A percentile compares a stretch with the other conserved stretches of the same genome.
These are phyloP conservation scores for Cerrena zonata DNA, from an alignment of 1,284 basidiomycete genomes.

Conservation along the genomic window DNA sequence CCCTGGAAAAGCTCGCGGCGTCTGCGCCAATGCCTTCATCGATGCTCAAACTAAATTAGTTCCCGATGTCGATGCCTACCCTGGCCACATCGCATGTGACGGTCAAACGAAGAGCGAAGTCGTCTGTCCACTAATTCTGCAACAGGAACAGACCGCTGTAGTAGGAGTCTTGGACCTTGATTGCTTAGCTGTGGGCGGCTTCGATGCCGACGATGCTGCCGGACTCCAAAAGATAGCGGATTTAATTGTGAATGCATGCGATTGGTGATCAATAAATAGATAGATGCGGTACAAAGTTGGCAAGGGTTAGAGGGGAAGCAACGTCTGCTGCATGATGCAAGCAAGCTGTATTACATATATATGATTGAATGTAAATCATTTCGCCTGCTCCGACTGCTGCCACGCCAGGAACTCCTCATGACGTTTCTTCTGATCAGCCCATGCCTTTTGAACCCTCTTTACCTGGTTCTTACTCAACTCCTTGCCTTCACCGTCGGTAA, in stretches of 20 bases:
- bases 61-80: conserved; percentile 69
- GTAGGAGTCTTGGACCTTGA: conserved; percentile 84
- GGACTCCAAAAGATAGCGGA: conserved; percentile 69
- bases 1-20: conserved; percentile 58
- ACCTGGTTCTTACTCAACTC: conserved; percentile 78
- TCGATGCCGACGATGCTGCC: conserved; percentile 65
- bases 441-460: conserved; percentile 82
- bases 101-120: conserved; percentile 82
- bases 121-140: conserved; percentile 66
- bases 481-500: conserved; percentile 77
- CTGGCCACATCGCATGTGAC: conserved; percentile 88
- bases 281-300: not conserved
- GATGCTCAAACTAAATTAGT: conserved; percentile 57
- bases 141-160: conserved; percentile 29
- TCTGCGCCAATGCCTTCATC: conserved; percentile 76
- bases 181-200: conserved; percentile 66
- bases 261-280: conserved; percentile 38
- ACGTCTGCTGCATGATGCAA: not conserved
- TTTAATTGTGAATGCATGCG: conserved; percentile 52
- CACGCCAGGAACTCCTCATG: conserved; percentile 73
- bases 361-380: conserved; percentile 3
- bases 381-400: conserved; percentile 36
- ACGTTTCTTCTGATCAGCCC: conserved; percentile 69
- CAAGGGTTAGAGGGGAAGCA: not conserved
- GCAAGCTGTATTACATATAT: not conserved